Evolutionary conservation across 176 grass and related monocot species (phyloP).

Genomic region (Tuctoria greenei): DNA sequence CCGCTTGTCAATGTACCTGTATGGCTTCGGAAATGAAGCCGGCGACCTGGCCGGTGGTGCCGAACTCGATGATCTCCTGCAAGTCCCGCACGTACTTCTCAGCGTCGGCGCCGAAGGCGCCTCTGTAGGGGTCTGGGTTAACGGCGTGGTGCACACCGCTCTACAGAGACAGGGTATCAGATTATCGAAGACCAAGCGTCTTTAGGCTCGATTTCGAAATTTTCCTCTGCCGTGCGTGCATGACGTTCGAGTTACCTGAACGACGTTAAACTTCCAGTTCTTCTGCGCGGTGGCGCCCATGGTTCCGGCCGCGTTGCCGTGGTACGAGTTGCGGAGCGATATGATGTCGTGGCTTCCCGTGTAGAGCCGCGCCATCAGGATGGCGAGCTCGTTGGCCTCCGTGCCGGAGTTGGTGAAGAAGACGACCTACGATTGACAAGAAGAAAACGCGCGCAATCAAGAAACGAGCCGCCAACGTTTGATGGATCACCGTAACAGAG

Average conservation of each 20-base stretch:
- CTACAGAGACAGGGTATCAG: conserved; percentile 12
- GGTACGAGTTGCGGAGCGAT: conserved; percentile 87
- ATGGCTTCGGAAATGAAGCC: conserved; percentile 92
- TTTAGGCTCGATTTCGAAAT: too few relatives aligned
- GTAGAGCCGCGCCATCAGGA: conserved; percentile 86
- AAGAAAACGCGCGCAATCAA: background rate
- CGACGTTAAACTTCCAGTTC: conserved; percentile 94
- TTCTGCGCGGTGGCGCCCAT: conserved; percentile 91
- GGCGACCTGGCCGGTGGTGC: conserved; percentile 77
- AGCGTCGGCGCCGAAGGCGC: conserved; percentile 66
- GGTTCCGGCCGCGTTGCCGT: conserved; percentile 81
- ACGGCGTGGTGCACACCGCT: conserved; percentile 86
- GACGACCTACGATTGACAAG: conserved; percentile 45
- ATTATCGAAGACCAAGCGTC: background rate
- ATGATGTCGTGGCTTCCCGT: conserved; percentile 87
- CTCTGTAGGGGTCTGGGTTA: conserved; percentile 92
- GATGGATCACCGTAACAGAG: background rate
- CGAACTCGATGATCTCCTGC: conserved; percentile 92
- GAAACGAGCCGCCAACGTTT: background rate
- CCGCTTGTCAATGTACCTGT: conserved; percentile 40
- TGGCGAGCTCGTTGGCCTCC: conserved; percentile 95
- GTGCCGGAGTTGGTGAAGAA: conserved; percentile 99
- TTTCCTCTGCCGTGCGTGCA: too few relatives aligned
- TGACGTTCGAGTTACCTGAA: conserved; percentile 46
- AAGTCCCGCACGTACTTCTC: conserved; percentile 81